phyloP scores from a whole-genome alignment of 805 yeast genomes.

The Pichia cabralensis region DNA sequence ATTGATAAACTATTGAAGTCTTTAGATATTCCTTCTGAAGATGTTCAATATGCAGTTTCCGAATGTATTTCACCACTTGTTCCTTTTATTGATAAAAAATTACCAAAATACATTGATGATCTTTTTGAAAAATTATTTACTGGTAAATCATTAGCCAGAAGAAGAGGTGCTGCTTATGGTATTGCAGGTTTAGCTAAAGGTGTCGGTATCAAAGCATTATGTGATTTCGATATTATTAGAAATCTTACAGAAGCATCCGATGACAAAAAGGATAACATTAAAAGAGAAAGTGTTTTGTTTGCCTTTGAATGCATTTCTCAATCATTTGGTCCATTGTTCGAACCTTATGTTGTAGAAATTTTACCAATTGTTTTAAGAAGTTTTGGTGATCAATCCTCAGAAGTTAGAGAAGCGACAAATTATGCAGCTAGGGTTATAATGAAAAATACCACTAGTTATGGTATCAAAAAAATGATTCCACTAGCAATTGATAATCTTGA shows the following conservation, averaged over 20 bases:
- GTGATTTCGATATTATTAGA: conserved; percentile 69
- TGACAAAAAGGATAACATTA: conserved; percentile 62
- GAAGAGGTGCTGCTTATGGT: conserved; percentile 96
- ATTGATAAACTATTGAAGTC: conserved; percentile 64
- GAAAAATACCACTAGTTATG: conserved; percentile 86
- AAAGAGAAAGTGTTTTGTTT: conserved; percentile 81
- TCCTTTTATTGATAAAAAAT: conserved; percentile 38
- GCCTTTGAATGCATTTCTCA: conserved; percentile 79
- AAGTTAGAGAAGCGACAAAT: conserved; percentile 84
- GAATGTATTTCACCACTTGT: conserved; percentile 82
- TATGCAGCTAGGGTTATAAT: conserved; percentile 80
- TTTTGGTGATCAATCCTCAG: conserved; percentile 76
- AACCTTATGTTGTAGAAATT: conserved; percentile 87
- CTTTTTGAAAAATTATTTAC: conserved; percentile 52
- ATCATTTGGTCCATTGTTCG: conserved; percentile 68
- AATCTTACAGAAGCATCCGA: conserved; percentile 75
- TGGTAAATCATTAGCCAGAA: conserved; percentile 37
- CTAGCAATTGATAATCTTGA: conserved; percentile 78
- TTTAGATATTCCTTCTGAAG: conserved; percentile 78
- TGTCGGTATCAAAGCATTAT: conserved; percentile 67
- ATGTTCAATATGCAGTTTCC: conserved; percentile 81
- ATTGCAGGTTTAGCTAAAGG: conserved; percentile 91
- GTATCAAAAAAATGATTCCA: conserved; percentile 86
- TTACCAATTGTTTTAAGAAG: conserved; percentile 72
- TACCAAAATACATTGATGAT: conserved; percentile 44